Evolutionary conservation across 202 grass and related monocot species (phyloP).

Genomic region (Cymbopogon flexuosus): DNA sequence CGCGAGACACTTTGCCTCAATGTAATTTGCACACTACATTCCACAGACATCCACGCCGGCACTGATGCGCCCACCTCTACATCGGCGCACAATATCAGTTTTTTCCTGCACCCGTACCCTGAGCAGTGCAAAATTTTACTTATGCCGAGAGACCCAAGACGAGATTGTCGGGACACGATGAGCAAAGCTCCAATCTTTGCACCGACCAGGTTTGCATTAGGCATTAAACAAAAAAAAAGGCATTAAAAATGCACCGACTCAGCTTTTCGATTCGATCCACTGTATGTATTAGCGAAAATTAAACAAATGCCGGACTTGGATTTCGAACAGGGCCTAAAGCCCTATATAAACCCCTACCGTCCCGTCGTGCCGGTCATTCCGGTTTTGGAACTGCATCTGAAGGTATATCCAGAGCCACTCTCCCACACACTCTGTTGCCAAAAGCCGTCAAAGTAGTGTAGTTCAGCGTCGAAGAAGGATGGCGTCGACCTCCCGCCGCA

Average conservation of each 20-base stretch:
- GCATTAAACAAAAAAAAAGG: background rate
- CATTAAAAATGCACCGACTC: background rate
- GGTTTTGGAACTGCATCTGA: background rate
- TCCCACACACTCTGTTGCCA: background rate
- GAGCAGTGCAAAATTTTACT: background rate
- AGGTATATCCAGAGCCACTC: background rate
- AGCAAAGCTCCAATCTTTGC: conserved; percentile 4
- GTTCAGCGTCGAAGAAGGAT: background rate
- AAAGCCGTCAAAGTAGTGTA: background rate
- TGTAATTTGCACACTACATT: background rate
- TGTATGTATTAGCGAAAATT: too few species aligned
- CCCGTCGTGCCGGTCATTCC: background rate
- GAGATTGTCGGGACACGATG: background rate
- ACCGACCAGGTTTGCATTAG: background rate
- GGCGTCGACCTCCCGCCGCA: conserved; percentile 29
- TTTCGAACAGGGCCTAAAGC: background rate
- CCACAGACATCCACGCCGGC: conserved; percentile 5
- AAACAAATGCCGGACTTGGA: background rate
- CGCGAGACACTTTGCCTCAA: background rate
- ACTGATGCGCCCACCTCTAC: background rate
- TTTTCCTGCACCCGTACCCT: background rate
- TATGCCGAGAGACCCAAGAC: background rate
- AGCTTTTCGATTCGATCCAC: background rate
- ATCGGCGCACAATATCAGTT: background rate
- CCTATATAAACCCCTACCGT: conserved; percentile 24